Base-by-base conservation (phyloP, 108 stramenopile genomes). In the Fistulifera solaris region DNA sequence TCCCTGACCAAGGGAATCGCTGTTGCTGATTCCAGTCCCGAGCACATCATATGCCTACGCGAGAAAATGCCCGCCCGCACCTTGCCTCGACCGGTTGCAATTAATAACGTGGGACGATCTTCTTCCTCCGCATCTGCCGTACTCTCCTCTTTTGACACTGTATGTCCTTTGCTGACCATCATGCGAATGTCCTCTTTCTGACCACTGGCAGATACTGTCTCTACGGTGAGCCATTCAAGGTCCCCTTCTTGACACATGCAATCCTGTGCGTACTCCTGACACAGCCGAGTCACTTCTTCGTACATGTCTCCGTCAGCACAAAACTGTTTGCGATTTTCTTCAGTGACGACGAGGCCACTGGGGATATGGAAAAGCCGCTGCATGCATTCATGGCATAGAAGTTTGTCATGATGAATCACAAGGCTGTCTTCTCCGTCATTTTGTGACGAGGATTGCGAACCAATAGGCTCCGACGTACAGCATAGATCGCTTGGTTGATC, bases 1-100 rank as follows among this genome's bases (percentile, higher is more conserved):
- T 87, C 80, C 8, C 67, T 59, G 0, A 87, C 63, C 27, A 81
- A 55, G 1, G 77, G 80, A 8, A 87, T 25, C 11, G 82, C 80
- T 15, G 86, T 81, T 21, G 80, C 68, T 19, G 72, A 67, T 64
- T 87, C 86, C 45, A 87, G 61, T 10, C 86, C 78, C 12, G 80
- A 66, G 16, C 59, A 59, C 21, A 83, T 51, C 16, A 87, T 40
- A 58, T 87, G 86, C 27, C 70, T 63, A 16, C 86, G 71, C 21
- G 75, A 77, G 54, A 83, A 87, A 24, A 87, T 77, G 1, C 86
- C 86, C 8, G 86, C 81, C 8, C 76, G 63, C 1, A 87, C 86
- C 40, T 80, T 81, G n/a, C 86, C 86, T 45, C 79, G 78, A 1
- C 86, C 86, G 14, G 86, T 87, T 0, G 70, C 65, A 24, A 87